These are phyloP conservation scores for Colletotrichum echinochloae DNA, from an alignment of 2,329 filamentous ascomycete genomes.

Conservation along the genomic window DNA sequence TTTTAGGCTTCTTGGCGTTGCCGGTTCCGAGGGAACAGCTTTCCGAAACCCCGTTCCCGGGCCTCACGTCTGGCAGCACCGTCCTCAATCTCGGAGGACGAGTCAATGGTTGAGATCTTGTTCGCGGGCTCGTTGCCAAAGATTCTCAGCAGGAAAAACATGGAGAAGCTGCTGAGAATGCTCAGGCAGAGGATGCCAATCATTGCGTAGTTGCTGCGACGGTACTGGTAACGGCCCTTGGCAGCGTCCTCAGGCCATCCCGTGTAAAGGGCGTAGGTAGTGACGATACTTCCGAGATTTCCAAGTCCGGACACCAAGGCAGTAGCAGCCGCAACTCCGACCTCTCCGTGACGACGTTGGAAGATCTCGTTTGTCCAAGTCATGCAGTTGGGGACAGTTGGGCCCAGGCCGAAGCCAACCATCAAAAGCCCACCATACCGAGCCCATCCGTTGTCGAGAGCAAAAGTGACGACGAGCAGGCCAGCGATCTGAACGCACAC, in stretches of 20 bases:
- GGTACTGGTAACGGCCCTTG: slow-evolving; percentile 77
- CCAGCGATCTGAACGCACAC: slow-evolving; percentile 85
- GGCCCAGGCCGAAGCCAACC: slow-evolving; percentile 90
- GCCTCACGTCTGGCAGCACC: slow-evolving; percentile 70
- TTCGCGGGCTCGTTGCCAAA: slow-evolving; percentile 66
- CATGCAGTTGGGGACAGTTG: slow-evolving; percentile 94
- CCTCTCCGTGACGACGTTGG: slow-evolving; percentile 88
- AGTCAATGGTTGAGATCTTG: slow-evolving; percentile 57
- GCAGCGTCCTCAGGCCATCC: slow-evolving; percentile 84
- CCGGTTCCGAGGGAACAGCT: slow-evolving; percentile 51
- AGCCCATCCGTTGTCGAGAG: slow-evolving; percentile 78
- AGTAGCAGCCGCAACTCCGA: slow-evolving; percentile 87
- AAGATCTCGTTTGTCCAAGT: slow-evolving; percentile 93
- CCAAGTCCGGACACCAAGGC: slow-evolving; percentile 89
- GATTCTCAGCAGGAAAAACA: slow-evolving; percentile 74
- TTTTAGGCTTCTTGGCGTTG: slow-evolving; percentile 44
- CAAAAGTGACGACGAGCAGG: slow-evolving; percentile 82
- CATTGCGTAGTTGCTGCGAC: slow-evolving; percentile 89
- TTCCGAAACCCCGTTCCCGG: slow-evolving; percentile 68
- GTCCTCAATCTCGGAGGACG: slow-evolving; percentile 64
- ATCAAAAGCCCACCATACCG: slow-evolving; percentile 90
- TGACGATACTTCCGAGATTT: slow-evolving; percentile 87
- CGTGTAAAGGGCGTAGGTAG: slow-evolving; percentile 89
- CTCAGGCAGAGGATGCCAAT: slow-evolving; percentile 85
- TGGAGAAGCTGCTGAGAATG: slow-evolving; percentile 77